These are phyloP conservation scores for Tephrocybe sp. DNA, from an alignment of 768 basidiomycete species.

Conservation along the genomic window DNA sequence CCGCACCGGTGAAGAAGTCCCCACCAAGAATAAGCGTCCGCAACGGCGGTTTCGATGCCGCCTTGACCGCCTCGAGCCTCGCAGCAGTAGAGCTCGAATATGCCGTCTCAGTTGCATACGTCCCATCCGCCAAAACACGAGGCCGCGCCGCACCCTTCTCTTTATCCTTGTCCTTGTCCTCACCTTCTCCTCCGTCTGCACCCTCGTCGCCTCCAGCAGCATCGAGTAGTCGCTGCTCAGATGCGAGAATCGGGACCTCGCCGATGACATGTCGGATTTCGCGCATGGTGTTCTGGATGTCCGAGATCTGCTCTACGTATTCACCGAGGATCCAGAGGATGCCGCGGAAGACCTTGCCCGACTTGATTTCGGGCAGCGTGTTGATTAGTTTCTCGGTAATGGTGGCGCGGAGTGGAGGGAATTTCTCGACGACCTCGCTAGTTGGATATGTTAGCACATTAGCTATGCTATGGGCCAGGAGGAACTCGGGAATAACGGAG, in stretches of 20 bases:
- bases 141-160: conserved; percentile 52
- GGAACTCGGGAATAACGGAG: background rate
- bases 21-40: conserved; percentile 87
- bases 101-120: conserved; percentile 96
- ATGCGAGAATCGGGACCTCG: conserved; percentile 95
- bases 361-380: conserved; percentile 85
- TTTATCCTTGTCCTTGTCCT: conserved; percentile 51
- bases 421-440: conserved; percentile 96
- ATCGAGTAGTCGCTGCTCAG: conserved; percentile 80
- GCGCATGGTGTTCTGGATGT: conserved; percentile 70
- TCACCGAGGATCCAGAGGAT: conserved; percentile 99
- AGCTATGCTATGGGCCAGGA: background rate
- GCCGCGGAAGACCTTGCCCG: conserved; percentile 95
- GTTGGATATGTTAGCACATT: background rate
- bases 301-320: conserved; percentile 68
- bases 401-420: conserved; percentile 78
- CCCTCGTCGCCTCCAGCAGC: conserved; percentile 52
- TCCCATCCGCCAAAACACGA: conserved; percentile 90
- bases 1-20: conserved; percentile 95
- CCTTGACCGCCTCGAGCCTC: conserved; percentile 76
- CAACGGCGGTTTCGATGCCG: conserved; percentile 87
- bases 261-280: conserved; percentile 86
- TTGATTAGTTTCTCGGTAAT: conserved; percentile 84
- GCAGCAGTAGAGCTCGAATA: conserved; percentile 65
- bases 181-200: conserved; percentile 42